Conservation (phyloP, 306 rosid species). For the Elaeagnus macrophylla region DNA sequence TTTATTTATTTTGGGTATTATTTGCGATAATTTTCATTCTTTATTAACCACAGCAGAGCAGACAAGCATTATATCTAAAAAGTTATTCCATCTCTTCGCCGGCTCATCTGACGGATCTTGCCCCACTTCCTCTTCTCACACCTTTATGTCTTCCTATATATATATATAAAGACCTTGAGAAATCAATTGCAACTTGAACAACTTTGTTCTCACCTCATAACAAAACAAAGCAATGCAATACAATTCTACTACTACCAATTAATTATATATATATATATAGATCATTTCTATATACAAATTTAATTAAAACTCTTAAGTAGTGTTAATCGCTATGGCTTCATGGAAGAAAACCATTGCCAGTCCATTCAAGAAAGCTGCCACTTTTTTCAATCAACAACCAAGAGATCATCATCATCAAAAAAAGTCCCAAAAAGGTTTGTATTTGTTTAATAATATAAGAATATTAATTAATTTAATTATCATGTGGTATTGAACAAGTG, state of each 20-base stretch:
- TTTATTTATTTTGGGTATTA: too few species aligned
- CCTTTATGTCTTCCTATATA: background rate
- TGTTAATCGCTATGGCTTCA: slow-evolving; percentile 41
- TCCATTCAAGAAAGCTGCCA: slow-evolving; percentile 80
- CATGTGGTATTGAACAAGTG: too few species aligned
- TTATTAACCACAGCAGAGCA: too few species aligned
- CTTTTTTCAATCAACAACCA: slow-evolving; percentile 63
- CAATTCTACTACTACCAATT: too few species aligned
- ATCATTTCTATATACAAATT: too few species aligned
- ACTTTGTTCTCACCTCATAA: too few species aligned
- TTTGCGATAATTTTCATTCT: too few species aligned
- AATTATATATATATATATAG: background rate
- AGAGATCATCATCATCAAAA: slow-evolving; percentile 38
- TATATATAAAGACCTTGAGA: background rate
- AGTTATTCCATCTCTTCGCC: slow-evolving; percentile 36
- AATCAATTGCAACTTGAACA: too few species aligned
- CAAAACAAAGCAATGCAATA: too few species aligned
- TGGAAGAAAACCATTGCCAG: slow-evolving; percentile 92
- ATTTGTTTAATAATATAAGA: background rate
- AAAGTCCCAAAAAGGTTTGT: slow-evolving; percentile 60
- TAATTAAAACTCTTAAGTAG: background rate
- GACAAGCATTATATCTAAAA: background rate
- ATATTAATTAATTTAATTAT: background rate
- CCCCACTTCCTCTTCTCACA: slow-evolving; percentile 25
- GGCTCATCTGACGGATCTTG: slow-evolving; percentile 90